Base-by-base conservation (phyloP, 1,284 basidiomycete species). In the Farysia itapuensis region DNA sequence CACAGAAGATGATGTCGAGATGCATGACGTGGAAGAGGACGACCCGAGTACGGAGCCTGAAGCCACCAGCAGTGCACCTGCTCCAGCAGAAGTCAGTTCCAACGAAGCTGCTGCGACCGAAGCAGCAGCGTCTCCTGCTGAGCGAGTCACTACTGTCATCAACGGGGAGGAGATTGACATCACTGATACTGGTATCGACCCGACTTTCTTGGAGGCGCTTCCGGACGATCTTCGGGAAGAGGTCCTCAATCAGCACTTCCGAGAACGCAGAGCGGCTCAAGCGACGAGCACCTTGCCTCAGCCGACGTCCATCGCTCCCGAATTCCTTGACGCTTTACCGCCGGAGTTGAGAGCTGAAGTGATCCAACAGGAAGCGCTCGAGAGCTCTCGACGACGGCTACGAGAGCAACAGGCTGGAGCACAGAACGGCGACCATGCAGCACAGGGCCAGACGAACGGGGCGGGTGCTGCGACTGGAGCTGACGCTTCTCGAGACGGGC, bases 191-290 rank as follows among this genome's bases (percentile, higher is more conserved):
- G 95, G 95, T 7, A 97, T 99, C 71, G 95, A 98, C 75, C 91
- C 93, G 2, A 93, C 90, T 8, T 98, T 99, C 83, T 80, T 99
- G 42, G 92, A 97, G 78, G 95, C 95, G 15, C 80, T 99, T 20
- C 95, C 95, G 0, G 95, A 98, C 74, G 94, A 98, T 64, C 95
- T 99, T 88, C 85, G 95, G 35, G 94, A 96, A 74, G 95, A 99
- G 77, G 92, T 98, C 21, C 82, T 99, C 40, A 94, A 94, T 73
- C 95, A 98, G 77, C 93, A 98, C 74, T 85, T 97, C 67, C 87
- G 92, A 12, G 94, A 97, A 72, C 74, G 68, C 52, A 87, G 89
- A 14, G 70, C 72, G 14, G 64, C 69, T 1, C 57, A 59, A 54
- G 86, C 89, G 4, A 83, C 88, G 1, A 71, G 72, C 13, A 53